Conservation (phyloP, 2,329 filamentous ascomycete genomes). For the Neocatenulostroma microsporum region DNA sequence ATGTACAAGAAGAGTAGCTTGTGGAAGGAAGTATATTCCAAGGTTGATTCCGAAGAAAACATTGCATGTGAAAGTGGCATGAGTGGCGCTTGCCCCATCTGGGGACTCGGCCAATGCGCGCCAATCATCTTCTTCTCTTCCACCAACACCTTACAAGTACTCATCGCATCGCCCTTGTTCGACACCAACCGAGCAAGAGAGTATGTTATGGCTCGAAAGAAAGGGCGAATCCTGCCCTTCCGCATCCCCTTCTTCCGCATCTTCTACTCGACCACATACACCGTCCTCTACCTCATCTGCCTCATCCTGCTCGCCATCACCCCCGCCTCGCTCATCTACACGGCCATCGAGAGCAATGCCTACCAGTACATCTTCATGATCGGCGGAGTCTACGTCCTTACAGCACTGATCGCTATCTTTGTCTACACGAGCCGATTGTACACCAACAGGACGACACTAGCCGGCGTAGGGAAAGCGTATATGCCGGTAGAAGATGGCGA, state of each 20-base stretch:
- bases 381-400: constrained; percentile 65
- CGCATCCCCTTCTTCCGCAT: constrained; percentile 62
- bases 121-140: no score
- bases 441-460: constrained; percentile 70
- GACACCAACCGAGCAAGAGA: no score
- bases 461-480: constrained; percentile 77
- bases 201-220: no score
- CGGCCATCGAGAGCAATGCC: constrained; percentile 59
- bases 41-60: no score
- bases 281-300: constrained; percentile 65
- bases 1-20: no score
- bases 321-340: constrained; percentile 69
- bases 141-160: no score
- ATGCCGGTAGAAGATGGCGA: constrained; percentile 81
- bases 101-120: no score
- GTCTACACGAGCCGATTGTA: constrained; percentile 81
- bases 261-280: constrained; percentile 53
- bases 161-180: no score
- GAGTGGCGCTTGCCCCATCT: no score
- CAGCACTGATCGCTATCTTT: constrained; percentile 60
- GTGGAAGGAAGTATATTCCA: no score
- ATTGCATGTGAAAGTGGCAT: no score
- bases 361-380: constrained; percentile 79
- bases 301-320: constrained; percentile 68
- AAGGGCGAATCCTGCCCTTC: constrained; percentile 29